These are phyloP conservation scores for Ophiocordyceps robertsii DNA, from an alignment of 2,329 filamentous ascomycete species.

Conservation along the genomic window DNA sequence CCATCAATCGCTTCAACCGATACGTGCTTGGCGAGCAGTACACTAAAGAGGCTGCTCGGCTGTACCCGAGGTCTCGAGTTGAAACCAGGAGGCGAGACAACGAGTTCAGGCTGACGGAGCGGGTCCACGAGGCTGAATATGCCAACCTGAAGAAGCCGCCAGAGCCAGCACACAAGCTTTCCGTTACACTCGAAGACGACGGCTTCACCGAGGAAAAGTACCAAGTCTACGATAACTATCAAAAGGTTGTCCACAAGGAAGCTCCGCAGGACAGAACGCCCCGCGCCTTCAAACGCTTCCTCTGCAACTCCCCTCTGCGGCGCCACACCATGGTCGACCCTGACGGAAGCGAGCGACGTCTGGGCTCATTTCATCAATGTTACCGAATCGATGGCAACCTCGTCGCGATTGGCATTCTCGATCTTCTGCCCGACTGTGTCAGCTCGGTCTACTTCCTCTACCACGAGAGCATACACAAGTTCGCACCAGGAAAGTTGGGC, in stretches of 20 bases:
- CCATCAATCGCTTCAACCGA: conserved; percentile 63
- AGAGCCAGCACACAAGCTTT: conserved; percentile 52
- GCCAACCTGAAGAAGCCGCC: conserved; percentile 40
- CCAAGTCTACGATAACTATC: conserved; percentile 59
- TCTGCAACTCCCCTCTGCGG: conserved; percentile 57
- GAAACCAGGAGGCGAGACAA: conserved; percentile 49
- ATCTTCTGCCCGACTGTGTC: conserved; percentile 62
- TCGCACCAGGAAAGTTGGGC: conserved; percentile 61
- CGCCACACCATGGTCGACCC: conserved; percentile 26
- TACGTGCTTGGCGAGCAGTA: conserved; percentile 58
- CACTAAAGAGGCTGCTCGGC: conserved; percentile 45
- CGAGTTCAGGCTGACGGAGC: conserved; percentile 51
- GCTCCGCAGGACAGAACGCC: conserved; percentile 41
- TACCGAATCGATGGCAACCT: conserved; percentile 65
- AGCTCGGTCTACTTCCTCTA: conserved; percentile 80
- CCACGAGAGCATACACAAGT: conserved; percentile 57
- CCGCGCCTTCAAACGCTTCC: conserved; percentile 54
- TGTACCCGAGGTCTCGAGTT: conserved; percentile 54
- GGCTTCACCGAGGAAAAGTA: conserved; percentile 67
- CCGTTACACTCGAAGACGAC: conserved; percentile 57
- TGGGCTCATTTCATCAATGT: conserved; percentile 73
- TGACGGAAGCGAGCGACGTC: conserved; percentile 36
- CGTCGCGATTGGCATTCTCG: conserved; percentile 64
- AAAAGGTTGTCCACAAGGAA: conserved; percentile 60
- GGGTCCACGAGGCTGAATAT: conserved; percentile 57